Percentiles rank a stretch among this genome's conserved stretches.
Evolutionary conservation across 495 filamentous ascomycete genomes (phyloP).

Genomic region (Aspergillus leporis): DNA sequence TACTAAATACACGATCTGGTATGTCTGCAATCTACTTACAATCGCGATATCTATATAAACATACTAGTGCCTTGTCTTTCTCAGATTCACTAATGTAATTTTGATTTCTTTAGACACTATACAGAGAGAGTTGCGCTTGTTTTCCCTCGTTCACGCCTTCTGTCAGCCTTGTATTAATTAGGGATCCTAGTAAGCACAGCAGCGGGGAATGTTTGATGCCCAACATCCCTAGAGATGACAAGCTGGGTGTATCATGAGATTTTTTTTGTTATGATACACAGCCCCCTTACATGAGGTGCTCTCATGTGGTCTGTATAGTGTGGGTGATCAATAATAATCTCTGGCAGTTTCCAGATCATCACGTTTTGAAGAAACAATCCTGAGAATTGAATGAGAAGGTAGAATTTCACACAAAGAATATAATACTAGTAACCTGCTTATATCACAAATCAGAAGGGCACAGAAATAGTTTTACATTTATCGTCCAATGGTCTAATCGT

Average conservation of each 20-base stretch:
- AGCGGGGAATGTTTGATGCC: background rate
- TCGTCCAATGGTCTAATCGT: constrained; percentile 40
- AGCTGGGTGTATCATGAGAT: background rate
- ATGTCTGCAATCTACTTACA: background rate
- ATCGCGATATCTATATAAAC: background rate
- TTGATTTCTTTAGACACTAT: background rate
- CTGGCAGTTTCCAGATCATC: background rate
- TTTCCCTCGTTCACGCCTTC: background rate
- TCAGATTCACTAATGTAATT: background rate
- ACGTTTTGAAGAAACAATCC: background rate
- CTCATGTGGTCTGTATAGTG: background rate
- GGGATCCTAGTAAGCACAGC: background rate
- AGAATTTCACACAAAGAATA: constrained; percentile 16
- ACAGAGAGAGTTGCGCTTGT: background rate
- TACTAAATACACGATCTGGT: background rate
- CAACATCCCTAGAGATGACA: constrained; percentile 1
- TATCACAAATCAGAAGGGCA: constrained; percentile 32
- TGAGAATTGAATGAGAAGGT: background rate
- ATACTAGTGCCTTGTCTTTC: background rate
- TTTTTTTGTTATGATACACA: background rate
- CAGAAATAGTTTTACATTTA: constrained; percentile 35
- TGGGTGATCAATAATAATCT: background rate
- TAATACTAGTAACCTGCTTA: constrained; percentile 26
- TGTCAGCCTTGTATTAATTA: background rate
- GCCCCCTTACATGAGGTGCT: background rate